Conservation (phyloP, 208 protist genomes). For the Crithidia fasciculata region DNA sequence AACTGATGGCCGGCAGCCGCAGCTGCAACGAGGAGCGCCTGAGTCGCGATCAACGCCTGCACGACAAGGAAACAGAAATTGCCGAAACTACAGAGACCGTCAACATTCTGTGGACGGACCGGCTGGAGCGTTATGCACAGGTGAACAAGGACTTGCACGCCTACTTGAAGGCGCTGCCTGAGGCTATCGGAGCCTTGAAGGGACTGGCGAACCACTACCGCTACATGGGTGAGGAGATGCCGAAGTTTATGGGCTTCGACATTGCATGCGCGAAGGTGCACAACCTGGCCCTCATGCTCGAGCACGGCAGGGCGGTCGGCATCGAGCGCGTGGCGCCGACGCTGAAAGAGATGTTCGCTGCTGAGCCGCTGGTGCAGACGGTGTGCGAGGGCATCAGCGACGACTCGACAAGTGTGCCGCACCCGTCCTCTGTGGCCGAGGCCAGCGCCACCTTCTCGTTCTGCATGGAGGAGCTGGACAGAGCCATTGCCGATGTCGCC, state of each 20-base stretch:
- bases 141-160: conserved; percentile 68
- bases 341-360: conserved; percentile 63
- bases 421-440: conserved; percentile 52
- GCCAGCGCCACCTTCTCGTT: conserved; percentile 70
- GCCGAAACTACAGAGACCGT: conserved; percentile 57
- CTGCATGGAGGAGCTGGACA: conserved; percentile 78
- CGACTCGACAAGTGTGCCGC: conserved; percentile 22
- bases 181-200: conserved; percentile 70
- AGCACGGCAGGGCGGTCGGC: conserved; percentile 55
- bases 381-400: conserved; percentile 62
- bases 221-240: conserved; percentile 83
- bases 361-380: conserved; percentile 65
- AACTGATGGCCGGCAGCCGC: conserved; percentile 47
- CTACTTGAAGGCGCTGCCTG: conserved; percentile 72
- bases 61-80: conserved; percentile 42
- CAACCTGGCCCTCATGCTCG: conserved; percentile 70
- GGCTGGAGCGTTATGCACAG: conserved; percentile 70
- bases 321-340: conserved; percentile 57
- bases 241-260: conserved; percentile 80
- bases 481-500: conserved; percentile 42
- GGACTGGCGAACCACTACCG: conserved; percentile 81
- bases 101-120: conserved; percentile 75
- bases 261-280: conserved; percentile 83
- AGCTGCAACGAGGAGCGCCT: conserved; percentile 53
- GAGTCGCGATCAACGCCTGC: conserved; percentile 40